These are phyloP conservation scores for Blastocystis sp. DNA, from an alignment of 352 stramenopile genomes.

Conservation along the genomic window DNA sequence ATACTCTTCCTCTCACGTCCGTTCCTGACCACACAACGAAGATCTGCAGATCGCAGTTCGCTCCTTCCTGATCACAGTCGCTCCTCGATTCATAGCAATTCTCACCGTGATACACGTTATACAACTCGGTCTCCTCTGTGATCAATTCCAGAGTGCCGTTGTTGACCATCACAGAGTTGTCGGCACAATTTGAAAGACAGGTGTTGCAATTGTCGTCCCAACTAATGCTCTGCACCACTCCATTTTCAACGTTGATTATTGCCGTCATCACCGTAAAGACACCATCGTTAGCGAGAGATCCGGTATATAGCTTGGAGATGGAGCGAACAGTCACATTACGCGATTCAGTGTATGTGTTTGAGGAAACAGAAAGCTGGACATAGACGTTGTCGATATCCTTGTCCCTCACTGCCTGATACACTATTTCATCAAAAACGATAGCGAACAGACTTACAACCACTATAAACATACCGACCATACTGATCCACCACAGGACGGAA, in stretches of 20 bases:
- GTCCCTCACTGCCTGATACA: neutral
- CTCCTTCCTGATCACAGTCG: neutral
- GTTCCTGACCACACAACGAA: constrained; percentile 66
- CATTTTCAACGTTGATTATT: constrained; percentile 65
- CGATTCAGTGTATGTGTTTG: neutral
- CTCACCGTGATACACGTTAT: constrained; percentile 11
- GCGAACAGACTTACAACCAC: neutral
- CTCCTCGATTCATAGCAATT: constrained; percentile 23
- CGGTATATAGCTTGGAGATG: constrained; percentile 53
- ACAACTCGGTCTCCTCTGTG: neutral
- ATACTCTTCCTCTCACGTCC: constrained; percentile 64
- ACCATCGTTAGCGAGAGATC: neutral
- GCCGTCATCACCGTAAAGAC: constrained; percentile 65
- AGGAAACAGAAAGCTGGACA: neutral
- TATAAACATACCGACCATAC: constrained; percentile 63
- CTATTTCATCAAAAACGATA: neutral
- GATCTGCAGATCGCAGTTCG: constrained; percentile 64
- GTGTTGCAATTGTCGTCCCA: constrained; percentile 67
- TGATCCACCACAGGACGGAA: constrained; percentile 64
- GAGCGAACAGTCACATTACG: constrained; percentile 50
- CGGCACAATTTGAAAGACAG: constrained; percentile 38
- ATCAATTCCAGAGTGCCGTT: neutral
- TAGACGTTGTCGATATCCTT: neutral
- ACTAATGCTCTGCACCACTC: constrained; percentile 58
- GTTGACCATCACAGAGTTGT: constrained; percentile 61